Base-by-base conservation (phyloP, 805 yeast genomes). In the fission yeast (Schizosaccharomyces pombe) region DNA sequence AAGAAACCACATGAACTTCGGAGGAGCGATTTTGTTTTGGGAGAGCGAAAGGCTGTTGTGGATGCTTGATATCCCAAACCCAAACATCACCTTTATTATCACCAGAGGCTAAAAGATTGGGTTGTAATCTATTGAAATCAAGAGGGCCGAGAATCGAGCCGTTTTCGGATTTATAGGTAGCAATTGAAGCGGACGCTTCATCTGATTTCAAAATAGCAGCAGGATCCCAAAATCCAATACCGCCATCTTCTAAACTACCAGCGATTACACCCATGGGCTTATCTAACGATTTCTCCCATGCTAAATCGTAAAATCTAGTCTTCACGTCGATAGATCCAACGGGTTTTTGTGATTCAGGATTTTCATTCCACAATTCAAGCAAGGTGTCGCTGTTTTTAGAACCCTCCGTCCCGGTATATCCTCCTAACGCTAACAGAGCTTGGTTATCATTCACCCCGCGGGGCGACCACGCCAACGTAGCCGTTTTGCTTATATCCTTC, bases 401-500 rank as follows among this genome's bases (percentile, higher is more conserved):
- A 64, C 85, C 95, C 61, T 91, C 82, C 12, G 95, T 93, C 5
- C 97, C 97, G 0, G 97, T 87, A n/a, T 85, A 82, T 0, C 95
- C 82, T 24, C 95, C 98, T 1, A 95, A 77, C 24, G 86, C 96
- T 59, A 91, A 65, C 55, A 76, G 26, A 43, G 30, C 16, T 29
- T 67, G 16, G 96, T 96, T 57, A 78, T 68, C 54, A 66, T 65
- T 47, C 72, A 66, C 60, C 77, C 83, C 59, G 8, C 9, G 30
- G 14, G 79, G 76, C 51, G 95, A 84, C 96, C 97, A 89, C 47
- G 97, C 94, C 69, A 91, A 85, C n/a, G 94, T 80, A 54, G 95
- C 87, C 12, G 95, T 84, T 61, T 85, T 75, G 58, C 77, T 72
- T 63, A 85, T 78, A 67, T 87, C 95, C 66, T 78, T 77, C 60